phyloP scores from a whole-genome alignment of 768 basidiomycete genomes.

The Royoungia palumana region DNA sequence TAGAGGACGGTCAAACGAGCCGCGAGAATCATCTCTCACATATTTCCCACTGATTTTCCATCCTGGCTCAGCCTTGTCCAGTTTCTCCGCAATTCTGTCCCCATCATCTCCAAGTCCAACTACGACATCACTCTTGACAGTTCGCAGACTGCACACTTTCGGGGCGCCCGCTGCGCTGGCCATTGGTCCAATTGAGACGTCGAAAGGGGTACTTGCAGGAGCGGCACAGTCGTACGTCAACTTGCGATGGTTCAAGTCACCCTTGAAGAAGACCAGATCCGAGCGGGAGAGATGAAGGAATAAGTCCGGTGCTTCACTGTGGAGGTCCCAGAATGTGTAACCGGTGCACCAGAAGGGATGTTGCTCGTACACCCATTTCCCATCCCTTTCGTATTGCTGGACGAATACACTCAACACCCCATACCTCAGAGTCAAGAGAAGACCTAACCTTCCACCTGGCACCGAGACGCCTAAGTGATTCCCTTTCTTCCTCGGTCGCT shows the following conservation, averaged over 20 bases:
- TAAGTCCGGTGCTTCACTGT: conserved; percentile 80
- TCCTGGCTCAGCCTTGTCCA: conserved; percentile 85
- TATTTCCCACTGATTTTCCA: conserved; percentile 99
- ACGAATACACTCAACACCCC: conserved; percentile 2
- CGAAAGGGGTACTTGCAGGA: conserved; percentile 84
- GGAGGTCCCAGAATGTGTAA: conserved; percentile 89
- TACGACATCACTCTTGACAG: conserved; percentile 94
- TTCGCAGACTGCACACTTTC: conserved; percentile 79
- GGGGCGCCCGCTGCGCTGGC: conserved; percentile 87
- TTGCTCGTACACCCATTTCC: conserved; percentile 92
- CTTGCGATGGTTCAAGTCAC: conserved; percentile 91
- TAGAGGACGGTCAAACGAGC: conserved; percentile 9
- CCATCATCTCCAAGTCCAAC: conserved; percentile 74
- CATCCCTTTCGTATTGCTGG: conserved; percentile 88
- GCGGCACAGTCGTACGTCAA: conserved; percentile 85
- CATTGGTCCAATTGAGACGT: conserved; percentile 89
- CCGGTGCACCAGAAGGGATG: conserved; percentile 97
- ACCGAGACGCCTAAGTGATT: conserved; percentile 77
- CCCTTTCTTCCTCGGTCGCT: conserved; percentile 73
- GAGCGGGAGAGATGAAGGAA: conserved; percentile 89
- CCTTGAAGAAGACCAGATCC: conserved; percentile 93
- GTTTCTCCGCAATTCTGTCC: conserved; percentile 65
- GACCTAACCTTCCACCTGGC: conserved; percentile 78
- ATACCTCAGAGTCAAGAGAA: neutral
- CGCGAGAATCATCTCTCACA: conserved; percentile 45